Conservation (phyloP, 495 filamentous ascomycete genomes). For the Lophiotrema nucula region DNA sequence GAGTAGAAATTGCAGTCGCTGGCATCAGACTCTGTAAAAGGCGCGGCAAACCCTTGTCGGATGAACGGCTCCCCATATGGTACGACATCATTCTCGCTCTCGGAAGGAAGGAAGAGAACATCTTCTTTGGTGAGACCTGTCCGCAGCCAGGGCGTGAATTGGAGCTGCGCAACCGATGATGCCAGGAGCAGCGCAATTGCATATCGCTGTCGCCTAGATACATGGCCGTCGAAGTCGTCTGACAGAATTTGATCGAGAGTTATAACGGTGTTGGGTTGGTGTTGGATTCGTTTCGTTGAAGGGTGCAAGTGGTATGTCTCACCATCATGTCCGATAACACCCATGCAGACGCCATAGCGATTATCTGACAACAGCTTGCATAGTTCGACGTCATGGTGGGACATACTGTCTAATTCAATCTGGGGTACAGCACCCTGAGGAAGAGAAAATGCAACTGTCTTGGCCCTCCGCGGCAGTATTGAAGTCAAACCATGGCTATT, state of each 20-base stretch:
- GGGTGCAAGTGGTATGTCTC: conserved; percentile 20
- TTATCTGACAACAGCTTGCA: conserved; percentile 4
- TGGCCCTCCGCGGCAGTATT: neutral
- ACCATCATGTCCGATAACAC: conserved; percentile 15
- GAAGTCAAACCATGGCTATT: neutral
- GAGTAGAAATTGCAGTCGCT: conserved; percentile 18
- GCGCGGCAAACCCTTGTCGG: conserved; percentile 19
- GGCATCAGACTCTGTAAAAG: neutral
- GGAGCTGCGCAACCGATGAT: conserved; percentile 19
- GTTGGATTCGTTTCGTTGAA: neutral
- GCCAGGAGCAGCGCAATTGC: conserved; percentile 16
- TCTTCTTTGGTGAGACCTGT: conserved; percentile 5
- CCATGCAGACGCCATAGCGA: conserved; percentile 3
- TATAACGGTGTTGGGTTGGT: neutral
- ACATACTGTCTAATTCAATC: conserved; percentile 1
- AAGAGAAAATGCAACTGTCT: conserved; percentile 11
- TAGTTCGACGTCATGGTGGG: conserved; percentile 4
- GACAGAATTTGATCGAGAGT: conserved; percentile 14
- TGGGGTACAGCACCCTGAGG: neutral
- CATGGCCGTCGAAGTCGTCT: neutral
- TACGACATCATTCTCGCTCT: neutral
- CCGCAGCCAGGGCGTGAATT: conserved; percentile 12
- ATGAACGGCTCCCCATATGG: conserved; percentile 13
- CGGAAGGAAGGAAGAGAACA: conserved; percentile 9
- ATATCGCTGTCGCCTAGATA: conserved; percentile 14